phyloP scores from a whole-genome alignment of 139 green algal species.

The Tetraselmis chui region DNA sequence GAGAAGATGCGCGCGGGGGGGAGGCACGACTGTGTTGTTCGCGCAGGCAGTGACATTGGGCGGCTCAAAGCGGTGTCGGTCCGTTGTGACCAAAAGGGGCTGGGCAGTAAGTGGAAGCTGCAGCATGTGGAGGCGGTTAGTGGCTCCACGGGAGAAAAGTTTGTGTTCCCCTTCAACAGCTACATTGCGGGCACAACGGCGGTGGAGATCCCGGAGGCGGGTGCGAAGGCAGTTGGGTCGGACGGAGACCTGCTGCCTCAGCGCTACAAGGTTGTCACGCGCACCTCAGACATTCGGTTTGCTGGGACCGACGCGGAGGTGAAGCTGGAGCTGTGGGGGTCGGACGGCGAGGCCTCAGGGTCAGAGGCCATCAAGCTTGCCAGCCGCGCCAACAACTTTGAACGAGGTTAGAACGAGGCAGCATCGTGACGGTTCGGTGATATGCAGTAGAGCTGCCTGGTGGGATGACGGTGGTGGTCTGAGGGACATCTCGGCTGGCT shows the following conservation, averaged over 20 bases:
- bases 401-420: too few relatives aligned
- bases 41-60: background rate
- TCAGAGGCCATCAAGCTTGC: conserved; percentile 23
- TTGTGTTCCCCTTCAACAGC: background rate
- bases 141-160: background rate
- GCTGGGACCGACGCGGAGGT: conserved; percentile 50
- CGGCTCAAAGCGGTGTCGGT: background rate
- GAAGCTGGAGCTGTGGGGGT: conserved; percentile 30
- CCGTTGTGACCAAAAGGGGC: background rate
- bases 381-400: conserved; percentile 37
- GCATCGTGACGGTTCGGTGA: too few relatives aligned
- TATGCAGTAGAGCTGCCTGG: too few relatives aligned
- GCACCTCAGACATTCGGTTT: conserved; percentile 26
- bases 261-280: background rate
- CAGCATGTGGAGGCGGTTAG: background rate
- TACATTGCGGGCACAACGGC: background rate
- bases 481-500: too few relatives aligned
- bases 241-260: background rate
- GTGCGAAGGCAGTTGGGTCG: background rate
- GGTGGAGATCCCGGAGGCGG: background rate
- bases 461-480: too few relatives aligned
- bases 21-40: background rate
- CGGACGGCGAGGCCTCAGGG: conserved; percentile 6
- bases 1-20: background rate
- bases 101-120: background rate